These are phyloP conservation scores for Kwoniella newhampshirensis DNA, from an alignment of 768 basidiomycete genomes.

Conservation along the genomic window DNA sequence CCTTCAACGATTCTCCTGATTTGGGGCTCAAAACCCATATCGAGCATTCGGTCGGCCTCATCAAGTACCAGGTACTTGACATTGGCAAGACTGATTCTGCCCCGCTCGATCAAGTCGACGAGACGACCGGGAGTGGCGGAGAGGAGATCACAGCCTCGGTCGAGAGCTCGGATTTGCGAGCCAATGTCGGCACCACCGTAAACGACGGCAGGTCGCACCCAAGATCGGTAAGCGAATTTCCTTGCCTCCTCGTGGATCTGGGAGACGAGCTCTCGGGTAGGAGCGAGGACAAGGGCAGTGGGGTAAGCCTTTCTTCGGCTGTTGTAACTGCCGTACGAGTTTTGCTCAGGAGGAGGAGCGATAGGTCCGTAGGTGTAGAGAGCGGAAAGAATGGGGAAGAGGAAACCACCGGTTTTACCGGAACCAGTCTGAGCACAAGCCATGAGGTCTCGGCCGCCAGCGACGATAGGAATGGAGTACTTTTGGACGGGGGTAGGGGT, in stretches of 20 bases:
- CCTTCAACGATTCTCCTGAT: conserved; percentile 97
- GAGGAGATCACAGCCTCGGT: conserved; percentile 94
- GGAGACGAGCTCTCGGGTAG: conserved; percentile 96
- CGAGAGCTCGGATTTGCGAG: conserved; percentile 86
- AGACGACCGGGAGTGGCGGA: conserved; percentile 97
- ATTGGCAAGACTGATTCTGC: conserved; percentile 91
- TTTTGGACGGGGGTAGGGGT: conserved; percentile 99
- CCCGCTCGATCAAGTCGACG: conserved; percentile 96
- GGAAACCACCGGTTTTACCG: conserved; percentile 97
- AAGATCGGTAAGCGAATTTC: conserved; percentile 98
- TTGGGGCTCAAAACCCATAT: conserved; percentile 99
- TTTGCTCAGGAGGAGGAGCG: conserved; percentile 62
- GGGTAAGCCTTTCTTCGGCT: conserved; percentile 88
- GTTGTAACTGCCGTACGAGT: conserved; percentile 57
- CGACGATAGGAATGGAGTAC: conserved; percentile 98
- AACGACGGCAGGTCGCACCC: conserved; percentile 98
- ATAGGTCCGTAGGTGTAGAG: conserved; percentile 81
- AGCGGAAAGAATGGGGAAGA: conserved; percentile 96
- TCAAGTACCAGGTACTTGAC: conserved; percentile 97
- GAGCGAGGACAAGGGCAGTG: conserved; percentile 94
- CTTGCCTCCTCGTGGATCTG: conserved; percentile 99
- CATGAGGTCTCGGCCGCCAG: conserved; percentile 62
- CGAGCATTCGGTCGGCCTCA: conserved; percentile 99
- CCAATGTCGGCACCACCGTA: conserved; percentile 99
- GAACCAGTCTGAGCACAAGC: conserved; percentile 82